Base-by-base conservation (phyloP, 2,329 filamentous ascomycete species). In the Xylariaceae sp. region DNA sequence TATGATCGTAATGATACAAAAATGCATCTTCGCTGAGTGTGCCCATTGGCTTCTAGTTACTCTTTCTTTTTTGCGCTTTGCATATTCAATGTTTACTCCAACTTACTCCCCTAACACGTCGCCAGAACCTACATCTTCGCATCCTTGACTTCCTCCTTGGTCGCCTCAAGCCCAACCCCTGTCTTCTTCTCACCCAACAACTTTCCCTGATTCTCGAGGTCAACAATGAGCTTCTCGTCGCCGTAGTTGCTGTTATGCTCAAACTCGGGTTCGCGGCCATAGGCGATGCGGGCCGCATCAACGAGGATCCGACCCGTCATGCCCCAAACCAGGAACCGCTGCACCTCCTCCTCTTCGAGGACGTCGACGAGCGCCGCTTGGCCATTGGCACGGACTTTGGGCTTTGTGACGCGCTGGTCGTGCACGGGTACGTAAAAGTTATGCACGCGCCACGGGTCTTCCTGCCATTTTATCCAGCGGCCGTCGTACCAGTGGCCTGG, bases 231-330 rank as follows among this genome's bases (percentile, higher is more conserved):
- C 4, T 70, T 68, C 68, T 81, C 78, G 64, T 87, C 84, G 4
- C 84, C 84, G 66, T 77, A 80, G 50, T 78, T 74, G 3, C 69
- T 66, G 52, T 85, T 85, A 63, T 85, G 82, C 77, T 96, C 91
- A 73, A 96, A 96, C 71, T 92, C 89, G 3, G 94, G 94, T 70
- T 91, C 86, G 75, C 89, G 83, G 2, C 77, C 88, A 72, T 95
- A 98, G 17, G 93, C 94, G 16, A 96, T 82, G 61, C 91, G 81
- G 29, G 94, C 93, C 4, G 90, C 89, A 75, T 98, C 94, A 4
- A 97, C 91, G 52, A 97, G 73, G 52, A 98, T 94, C 49, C 92
- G 81, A 2, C 92, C 94, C 50, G 94, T 98, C 91, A 98, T 94
- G 14, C 94, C 94, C 84, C 93, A 97, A 4, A 98, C 92, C 65